Evolutionary conservation across 352 stramenopile species (phyloP), one percentile per base, ranked within the genome.

Genomic region (Salisapilia sapeloensis): DNA sequence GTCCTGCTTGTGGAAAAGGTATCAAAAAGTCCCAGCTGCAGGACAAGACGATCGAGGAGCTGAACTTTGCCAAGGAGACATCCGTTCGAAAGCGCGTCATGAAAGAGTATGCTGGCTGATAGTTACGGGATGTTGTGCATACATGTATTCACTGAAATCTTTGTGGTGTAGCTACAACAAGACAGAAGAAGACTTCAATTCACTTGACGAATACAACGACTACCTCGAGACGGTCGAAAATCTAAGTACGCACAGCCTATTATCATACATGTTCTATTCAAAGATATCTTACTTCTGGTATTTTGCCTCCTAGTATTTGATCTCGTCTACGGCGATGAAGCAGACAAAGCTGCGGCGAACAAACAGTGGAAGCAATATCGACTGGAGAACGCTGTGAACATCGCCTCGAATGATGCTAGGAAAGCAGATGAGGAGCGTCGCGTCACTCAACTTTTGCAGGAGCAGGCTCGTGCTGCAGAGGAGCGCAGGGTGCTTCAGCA

Each of bases 11-110:
- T 36, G 51, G 77, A 31, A 87, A 87, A 46, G 56, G 61, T 6
- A 60, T 90, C n/a, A 90, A 90, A 48, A 90, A 90, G 60, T 84
- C 69, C 36, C 71, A 86, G 48, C 54, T 90, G 16, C 71, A 86
- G 51, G 71, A 90, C 45, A 90, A 87, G 46, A 90, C 71, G 2
- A 85, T 86, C 34, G 71, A 90, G 39, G 75, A 90, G 54, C 66
- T 86, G 48, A 84, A 87, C 40, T 90, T 74, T 38, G 55, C 60
- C 47, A 90, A 87, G 50, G 75, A 90, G 46, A 83, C 69, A 37
- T 81, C 67, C 11, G 51, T 90, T 39, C 71, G 75, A 45, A 85
- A 85, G 55, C 86, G 86, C 63, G 71, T 90, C 24, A 58, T 53
- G 19, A 90, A 90, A 50, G 69, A 84, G 71, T 87, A 32, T 22